These are phyloP conservation scores for Fusarium aywerte DNA, from an alignment of 2,329 filamentous ascomycete species.

Conservation along the genomic window DNA sequence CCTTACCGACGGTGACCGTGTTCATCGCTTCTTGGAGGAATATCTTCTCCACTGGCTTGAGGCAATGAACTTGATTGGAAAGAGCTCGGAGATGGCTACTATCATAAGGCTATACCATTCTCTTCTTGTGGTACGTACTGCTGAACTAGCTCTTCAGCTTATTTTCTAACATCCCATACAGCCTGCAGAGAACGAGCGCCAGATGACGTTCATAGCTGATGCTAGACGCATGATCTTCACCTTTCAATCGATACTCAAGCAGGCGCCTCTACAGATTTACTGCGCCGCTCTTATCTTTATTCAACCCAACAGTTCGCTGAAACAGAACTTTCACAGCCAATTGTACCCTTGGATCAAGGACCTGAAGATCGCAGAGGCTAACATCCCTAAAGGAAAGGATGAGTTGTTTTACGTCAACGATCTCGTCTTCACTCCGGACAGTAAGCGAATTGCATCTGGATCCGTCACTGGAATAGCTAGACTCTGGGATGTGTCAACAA, in stretches of 20 bases:
- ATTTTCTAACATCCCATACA: neutral
- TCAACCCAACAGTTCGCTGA: neutral
- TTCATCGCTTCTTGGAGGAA: no score
- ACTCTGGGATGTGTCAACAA: neutral
- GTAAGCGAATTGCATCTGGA: neutral
- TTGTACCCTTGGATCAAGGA: neutral
- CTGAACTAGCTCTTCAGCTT: rapidly evolving
- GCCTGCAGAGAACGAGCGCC: neutral
- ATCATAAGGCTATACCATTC: neutral
- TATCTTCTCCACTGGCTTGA: slow-evolving; percentile 2
- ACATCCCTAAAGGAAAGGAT: neutral
- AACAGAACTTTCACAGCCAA: neutral
- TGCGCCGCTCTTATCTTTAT: neutral
- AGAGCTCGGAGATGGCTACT: neutral
- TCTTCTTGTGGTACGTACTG: neutral
- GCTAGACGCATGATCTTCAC: neutral
- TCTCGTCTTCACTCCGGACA: neutral
- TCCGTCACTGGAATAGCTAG: neutral
- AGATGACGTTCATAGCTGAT: neutral
- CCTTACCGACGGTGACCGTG: no score
- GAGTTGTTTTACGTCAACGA: neutral
- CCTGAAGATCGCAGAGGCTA: neutral
- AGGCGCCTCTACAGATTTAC: neutral
- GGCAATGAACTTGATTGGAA: neutral
- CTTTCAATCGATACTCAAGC: neutral